Evolutionary conservation across 106 monocot genomes (phyloP), one percentile per base, ranked within the genome.

Genomic region (Platanthera guangdongensis): DNA sequence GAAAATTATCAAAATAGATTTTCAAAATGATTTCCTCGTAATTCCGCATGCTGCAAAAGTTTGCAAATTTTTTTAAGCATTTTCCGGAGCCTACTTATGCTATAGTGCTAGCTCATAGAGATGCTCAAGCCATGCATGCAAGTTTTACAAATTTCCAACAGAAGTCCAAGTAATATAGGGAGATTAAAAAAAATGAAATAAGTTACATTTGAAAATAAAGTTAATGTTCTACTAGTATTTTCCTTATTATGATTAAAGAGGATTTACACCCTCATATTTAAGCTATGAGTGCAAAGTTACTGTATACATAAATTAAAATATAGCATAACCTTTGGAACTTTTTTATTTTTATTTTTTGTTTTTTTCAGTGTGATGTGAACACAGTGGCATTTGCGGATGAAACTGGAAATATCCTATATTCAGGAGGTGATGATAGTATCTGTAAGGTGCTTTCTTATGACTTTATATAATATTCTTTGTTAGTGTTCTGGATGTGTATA

Each of bases 371-470:
- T 63, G 92, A 95, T 83, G 90, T 95, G 11, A 95, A 95, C 47
- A 83, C 87, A n/a, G 95, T 95, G 46, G 81, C 90, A 25, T 95
- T 93, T 83, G 95, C 92, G 77, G 95, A 95, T 88, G 95, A 93
- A 78, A 83, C 85, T 77, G 90, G 95, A 5, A 78, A 92, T 81
- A 7, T 95, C 21, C 71, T 95, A 73, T 93, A 88, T 81, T 95
- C 95, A 75, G 95, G 95, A 10, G 87, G 95, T 81, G 95, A 95
- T 81, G 95, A 95, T 75, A 67, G 72, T 54, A 81, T 93, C 1
- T 92, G 92, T 67, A 95, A 95, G 92, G 95, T 95, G 74, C 80
- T 63, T 59, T 78, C 32, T 60, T 12, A 47, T 47, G 13, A 28
- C 13, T 76, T 4, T 47, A 46, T 39, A 9, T 52, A 15, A 50